Evolutionary conservation across 441 rosid species (phyloP), one percentile per base, ranked within the genome.

Genomic region (Erodium moschatum): DNA sequence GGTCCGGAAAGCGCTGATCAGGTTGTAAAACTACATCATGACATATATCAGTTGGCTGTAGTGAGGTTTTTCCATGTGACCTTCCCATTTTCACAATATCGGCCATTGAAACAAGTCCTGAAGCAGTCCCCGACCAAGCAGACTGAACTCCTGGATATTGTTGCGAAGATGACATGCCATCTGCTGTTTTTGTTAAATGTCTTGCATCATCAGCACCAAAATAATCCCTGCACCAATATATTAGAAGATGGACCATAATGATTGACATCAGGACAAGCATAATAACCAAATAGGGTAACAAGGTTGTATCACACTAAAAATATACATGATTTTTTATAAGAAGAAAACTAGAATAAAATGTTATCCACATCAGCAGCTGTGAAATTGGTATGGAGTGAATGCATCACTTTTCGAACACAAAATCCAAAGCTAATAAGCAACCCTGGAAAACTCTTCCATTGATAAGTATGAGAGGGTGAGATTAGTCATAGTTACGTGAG

Each of bases 31-130:
- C 70, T 13, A n/a, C 67, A 76, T 69, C 74, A 44, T 71, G 77
- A 73, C 50, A 69, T 67, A 68, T 62, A 31, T 79, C 88, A 63
- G 6, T 38, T 0, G 68, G 54, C 54, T 13, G 42, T 38, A 73
- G 70, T 7, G 77, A 80, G 46, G 38, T 81, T 69, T 60, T 76
- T 35, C 42, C 67, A 24, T 54, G 54, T 40, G 69, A 70, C 69
- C 65, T 58, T 63, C 83, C 81, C 80, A 77, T 71, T 77, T 66
- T 79, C 48, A 78, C 83, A 61, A 80, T 70, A 48, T 80, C 83
- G 69, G 79, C 84, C 82, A 79, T 72, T 63, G 85, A 73, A 69
- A 72, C 68, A 69, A 77, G 78, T 33, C 79, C 82, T 19, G 69
- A 19, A 65, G 80, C 13, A 67, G 72, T 70, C 38, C 74, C 76